Conservation (phyloP, 371 early-diverging fungal species). For the Choanephora cucurbitarum region DNA sequence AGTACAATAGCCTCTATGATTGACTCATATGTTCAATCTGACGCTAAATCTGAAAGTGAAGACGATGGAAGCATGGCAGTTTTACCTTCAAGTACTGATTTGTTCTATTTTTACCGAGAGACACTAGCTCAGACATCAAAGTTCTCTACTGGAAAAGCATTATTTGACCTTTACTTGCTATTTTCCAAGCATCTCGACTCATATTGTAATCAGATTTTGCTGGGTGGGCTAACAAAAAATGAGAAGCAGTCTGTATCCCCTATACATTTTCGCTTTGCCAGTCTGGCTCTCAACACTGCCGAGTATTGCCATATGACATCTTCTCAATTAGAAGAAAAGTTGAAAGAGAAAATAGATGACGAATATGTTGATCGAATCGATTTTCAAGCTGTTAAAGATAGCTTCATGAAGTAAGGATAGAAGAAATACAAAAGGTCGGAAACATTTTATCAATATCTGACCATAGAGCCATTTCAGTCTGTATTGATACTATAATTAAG, state of each 20-base stretch:
- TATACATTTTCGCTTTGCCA: constrained; percentile 67
- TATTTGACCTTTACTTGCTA: constrained; percentile 70
- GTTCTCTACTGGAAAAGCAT: constrained; percentile 82
- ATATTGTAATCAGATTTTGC: constrained; percentile 74
- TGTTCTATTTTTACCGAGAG: constrained; percentile 89
- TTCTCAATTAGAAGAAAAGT: constrained; percentile 81
- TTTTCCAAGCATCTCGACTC: constrained; percentile 78
- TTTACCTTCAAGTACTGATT: constrained; percentile 84
- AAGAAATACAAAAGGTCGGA: too few species aligned
- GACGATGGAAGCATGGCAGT: constrained; percentile 68
- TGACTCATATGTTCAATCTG: constrained; percentile 49
- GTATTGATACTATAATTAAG: constrained; percentile 69
- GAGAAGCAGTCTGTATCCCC: constrained; percentile 61
- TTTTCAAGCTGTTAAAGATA: constrained; percentile 73
- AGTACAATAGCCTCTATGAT: constrained; percentile 66
- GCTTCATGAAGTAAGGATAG: constrained; percentile 62
- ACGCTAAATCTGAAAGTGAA: constrained; percentile 54
- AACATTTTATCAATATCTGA: neutral
- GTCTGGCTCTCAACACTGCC: constrained; percentile 86
- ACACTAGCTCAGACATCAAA: constrained; percentile 82
- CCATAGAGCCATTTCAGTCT: constrained; percentile 49
- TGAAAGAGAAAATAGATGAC: constrained; percentile 77
- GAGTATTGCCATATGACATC: constrained; percentile 93
- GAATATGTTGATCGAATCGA: constrained; percentile 65
- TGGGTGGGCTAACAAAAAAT: constrained; percentile 71